Evolutionary conservation across 768 basidiomycete species (phyloP), one percentile per base, ranked within the genome.

Genomic region (Mycena leptocephala): DNA sequence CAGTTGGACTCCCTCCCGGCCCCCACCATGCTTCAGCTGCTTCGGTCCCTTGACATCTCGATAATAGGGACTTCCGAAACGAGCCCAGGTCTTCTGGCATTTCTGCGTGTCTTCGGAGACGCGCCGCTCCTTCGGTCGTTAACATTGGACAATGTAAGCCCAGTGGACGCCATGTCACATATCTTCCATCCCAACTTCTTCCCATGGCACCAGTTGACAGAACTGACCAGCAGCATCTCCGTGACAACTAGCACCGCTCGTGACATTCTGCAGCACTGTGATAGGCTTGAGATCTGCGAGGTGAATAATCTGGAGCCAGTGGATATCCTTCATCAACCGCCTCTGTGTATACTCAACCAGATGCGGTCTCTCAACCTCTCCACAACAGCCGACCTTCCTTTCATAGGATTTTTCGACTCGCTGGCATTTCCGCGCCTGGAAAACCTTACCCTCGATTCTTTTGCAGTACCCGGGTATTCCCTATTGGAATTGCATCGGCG

Each of bases 161-260:
- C 35, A 26, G 20, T 26, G 35, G 37, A 62, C n/a, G 11, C n/a
- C 39, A 41, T 26, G n/a, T 62, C 61, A 13, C 61, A 62, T 26
- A 62, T 62, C 61, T 62, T 62, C 61, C n/a, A 13, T 28, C 24
- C 61, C 61, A n/a, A 41, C 39, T 41, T 62, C 26, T 62, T 62
- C 59, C 61, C 61, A 28, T 62, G 61, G 61, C 61, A 41, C 35
- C 37, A 39, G n/a, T 62, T 62, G 39, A 62, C 61, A 39, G 28
- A 41, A 28, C 18, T 62, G 24, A 62, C 39, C 61, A 62, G 39
- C 39, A 9, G 5, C 24, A 41, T 62, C 10, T 28, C 37, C 24
- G 37, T 39, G 24, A 26, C 61, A 24, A 62, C 37, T 24, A 28
- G n/a, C 37, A 39, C 39, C n/a, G 61, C 37, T 13, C 61, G 35